Evolutionary conservation across 2,329 filamentous ascomycete genomes (phyloP), one percentile per base, ranked within the genome.

Genomic region (Coniochaeta sp.): DNA sequence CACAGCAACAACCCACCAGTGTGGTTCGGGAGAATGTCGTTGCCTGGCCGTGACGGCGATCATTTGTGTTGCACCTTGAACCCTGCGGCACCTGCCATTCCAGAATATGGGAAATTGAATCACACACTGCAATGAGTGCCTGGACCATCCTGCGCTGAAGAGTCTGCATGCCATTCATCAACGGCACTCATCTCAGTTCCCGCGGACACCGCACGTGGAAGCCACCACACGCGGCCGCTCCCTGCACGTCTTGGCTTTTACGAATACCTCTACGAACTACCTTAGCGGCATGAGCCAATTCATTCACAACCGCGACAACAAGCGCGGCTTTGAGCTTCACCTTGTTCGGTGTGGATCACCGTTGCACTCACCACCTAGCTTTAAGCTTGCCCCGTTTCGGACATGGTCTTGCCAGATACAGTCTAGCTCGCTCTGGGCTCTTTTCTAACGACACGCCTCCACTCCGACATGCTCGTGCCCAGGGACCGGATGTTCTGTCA

Each of bases 401-500:
- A 3, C 3, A 4, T 4, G 16, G 22, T 22, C 16, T 22, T 22
- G 38, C 38, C 38, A 6, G 26, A 42, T 24, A 18, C 18, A 42
- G 38, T 26, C 38, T 42, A 42, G 22, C 38, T 10, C 20, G 7
- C 14, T 22, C 16, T n/a, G n/a, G n/a, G n/a, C n/a, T n/a, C 42
- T 30, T 33, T n/a, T 9, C 27, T 26, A 33, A 26, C n/a, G 18
- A 24, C 32, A 33, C 47, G 9, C 47, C 47, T 27, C 13, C 20
- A 16, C 18, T 20, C n/a, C n/a, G n/a, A n/a, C n/a, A n/a, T n/a
- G n/a, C n/a, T n/a, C n/a, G n/a, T n/a, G n/a, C n/a, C n/a, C n/a
- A n/a, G n/a, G n/a, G n/a, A n/a, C n/a, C n/a, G 30, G 24, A 10
- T 33, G 46, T 22, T 49, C 24, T 49, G 47, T 49, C 47, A 49